A percentile compares a stretch with the other conserved stretches of the same genome.
Evolutionary conservation across 2,329 filamentous ascomycete genomes (phyloP).

Genomic region (Tympanopsis confertula): DNA sequence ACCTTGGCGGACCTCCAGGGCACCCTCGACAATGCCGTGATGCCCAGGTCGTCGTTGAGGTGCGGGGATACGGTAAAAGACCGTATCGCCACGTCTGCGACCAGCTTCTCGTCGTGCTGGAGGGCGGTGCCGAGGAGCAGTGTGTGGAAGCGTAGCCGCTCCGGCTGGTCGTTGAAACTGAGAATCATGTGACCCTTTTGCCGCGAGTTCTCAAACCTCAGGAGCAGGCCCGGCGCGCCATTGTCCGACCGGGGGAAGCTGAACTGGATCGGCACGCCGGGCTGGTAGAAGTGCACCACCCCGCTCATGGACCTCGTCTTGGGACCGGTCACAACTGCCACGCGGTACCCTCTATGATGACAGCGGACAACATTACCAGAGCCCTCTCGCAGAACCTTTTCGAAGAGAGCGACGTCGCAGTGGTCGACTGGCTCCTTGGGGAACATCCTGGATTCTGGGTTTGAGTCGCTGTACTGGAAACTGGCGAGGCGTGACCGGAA

Average conservation of each 20-base stretch:
- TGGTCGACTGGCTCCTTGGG: constrained; percentile 61
- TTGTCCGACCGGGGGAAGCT: constrained; percentile 64
- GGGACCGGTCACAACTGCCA: constrained; percentile 68
- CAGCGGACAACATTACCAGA: constrained; percentile 63
- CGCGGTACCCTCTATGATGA: constrained; percentile 68
- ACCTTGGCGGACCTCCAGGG: constrained; percentile 59
- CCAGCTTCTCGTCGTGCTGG: constrained; percentile 56
- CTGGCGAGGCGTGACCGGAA: constrained; percentile 60
- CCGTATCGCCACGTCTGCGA: constrained; percentile 55
- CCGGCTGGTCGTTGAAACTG: constrained; percentile 63
- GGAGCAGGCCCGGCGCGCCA: constrained; percentile 55
- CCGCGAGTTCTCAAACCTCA: constrained; percentile 58
- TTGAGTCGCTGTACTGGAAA: constrained; percentile 72
- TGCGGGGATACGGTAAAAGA: constrained; percentile 50
- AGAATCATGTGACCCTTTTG: constrained; percentile 63
- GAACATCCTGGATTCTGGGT: constrained; percentile 59
- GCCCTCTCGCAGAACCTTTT: constrained; percentile 54
- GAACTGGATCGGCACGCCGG: constrained; percentile 62
- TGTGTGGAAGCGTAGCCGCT: constrained; percentile 61
- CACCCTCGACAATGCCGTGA: constrained; percentile 35
- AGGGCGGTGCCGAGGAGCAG: constrained; percentile 64
- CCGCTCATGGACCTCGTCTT: constrained; percentile 68
- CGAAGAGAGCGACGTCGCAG: constrained; percentile 67
- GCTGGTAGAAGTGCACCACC: constrained; percentile 58
- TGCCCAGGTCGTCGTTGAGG: constrained; percentile 33